phyloP scores from a whole-genome alignment of 176 grass and related monocot species.

The Eleusine indica region DNA sequence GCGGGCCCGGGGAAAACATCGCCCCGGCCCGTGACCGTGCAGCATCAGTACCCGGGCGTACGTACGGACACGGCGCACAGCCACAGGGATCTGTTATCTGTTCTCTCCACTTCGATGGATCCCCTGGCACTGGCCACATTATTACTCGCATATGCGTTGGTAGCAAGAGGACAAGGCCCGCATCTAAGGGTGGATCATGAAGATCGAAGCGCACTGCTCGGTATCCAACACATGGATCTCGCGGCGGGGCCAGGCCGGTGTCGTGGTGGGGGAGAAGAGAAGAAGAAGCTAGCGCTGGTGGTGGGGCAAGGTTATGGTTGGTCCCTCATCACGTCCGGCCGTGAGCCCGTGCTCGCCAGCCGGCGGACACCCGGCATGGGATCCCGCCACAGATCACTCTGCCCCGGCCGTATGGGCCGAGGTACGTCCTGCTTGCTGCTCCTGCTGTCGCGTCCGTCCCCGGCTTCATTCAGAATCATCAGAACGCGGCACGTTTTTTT shows the following conservation, averaged over 20 bases:
- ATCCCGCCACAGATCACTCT: conserved; percentile 30
- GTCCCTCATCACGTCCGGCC: conserved; percentile 38
- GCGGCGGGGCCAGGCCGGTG: not conserved
- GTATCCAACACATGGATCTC: not conserved
- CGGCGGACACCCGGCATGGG: conserved; percentile 29
- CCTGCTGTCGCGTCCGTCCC: not conserved
- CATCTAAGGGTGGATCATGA: not conserved
- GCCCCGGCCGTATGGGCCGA: not conserved
- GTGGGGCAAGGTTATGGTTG: not conserved
- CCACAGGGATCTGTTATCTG: not conserved
- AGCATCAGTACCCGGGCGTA: not conserved
- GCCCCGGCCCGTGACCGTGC: conserved; percentile 27
- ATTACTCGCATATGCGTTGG: not conserved
- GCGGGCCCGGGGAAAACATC: not conserved
- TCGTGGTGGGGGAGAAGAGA: too few species aligned
- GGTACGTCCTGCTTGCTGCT: not conserved
- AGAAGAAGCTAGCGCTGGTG: not conserved
- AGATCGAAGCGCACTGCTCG: not conserved
- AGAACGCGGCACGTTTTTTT: not conserved
- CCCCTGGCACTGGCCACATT: not conserved
- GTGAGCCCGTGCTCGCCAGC: conserved; percentile 35
- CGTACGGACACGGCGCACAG: conserved; percentile 33
- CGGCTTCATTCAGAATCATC: not conserved
- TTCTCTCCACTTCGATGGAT: not conserved
- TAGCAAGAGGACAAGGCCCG: conserved; percentile 27